Percentiles rank a stretch among this genome's conserved stretches.
Conservation (phyloP, 805 yeast species). For the Nakazawaea holstii region DNA sequence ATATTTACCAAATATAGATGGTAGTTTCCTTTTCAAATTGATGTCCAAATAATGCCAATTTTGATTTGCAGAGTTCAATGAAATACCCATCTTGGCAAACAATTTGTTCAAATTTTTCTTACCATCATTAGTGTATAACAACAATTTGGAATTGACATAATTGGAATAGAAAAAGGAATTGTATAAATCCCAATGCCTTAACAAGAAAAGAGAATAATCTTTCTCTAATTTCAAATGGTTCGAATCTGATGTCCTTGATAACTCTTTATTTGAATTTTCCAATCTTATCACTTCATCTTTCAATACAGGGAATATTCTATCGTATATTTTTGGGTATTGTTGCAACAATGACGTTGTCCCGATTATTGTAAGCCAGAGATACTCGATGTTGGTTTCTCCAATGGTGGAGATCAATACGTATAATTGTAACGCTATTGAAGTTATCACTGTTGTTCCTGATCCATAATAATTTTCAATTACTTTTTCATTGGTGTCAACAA, state of each 20-base stretch:
- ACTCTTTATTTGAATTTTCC: slow-evolving; percentile 30
- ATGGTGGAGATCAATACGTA: slow-evolving; percentile 75
- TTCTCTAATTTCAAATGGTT: slow-evolving; percentile 56
- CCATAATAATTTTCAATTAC: slow-evolving; percentile 70
- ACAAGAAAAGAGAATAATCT: slow-evolving; percentile 79
- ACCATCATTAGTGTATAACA: slow-evolving; percentile 90
- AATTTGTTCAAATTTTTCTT: slow-evolving; percentile 78
- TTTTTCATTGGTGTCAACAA: slow-evolving; percentile 43
- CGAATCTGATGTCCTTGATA: slow-evolving; percentile 27
- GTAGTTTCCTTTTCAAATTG: slow-evolving; percentile 66
- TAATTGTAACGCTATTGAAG: slow-evolving; percentile 72
- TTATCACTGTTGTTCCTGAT: slow-evolving; percentile 73
- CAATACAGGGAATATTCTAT: slow-evolving; percentile 63
- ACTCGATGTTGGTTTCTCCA: slow-evolving; percentile 71
- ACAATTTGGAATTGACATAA: slow-evolving; percentile 81
- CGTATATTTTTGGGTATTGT: slow-evolving; percentile 70
- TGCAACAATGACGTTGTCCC: slow-evolving; percentile 82
- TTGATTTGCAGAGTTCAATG: slow-evolving; percentile 83
- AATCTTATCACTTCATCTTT: slow-evolving; percentile 80
- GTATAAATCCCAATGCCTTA: slow-evolving; percentile 91
- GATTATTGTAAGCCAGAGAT: slow-evolving; percentile 81
- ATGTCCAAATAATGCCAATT: slow-evolving; percentile 90
- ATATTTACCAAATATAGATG: slow-evolving; percentile 62
- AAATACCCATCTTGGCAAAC: slow-evolving; percentile 95
- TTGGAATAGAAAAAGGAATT: slow-evolving; percentile 89